Percentiles rank a stretch among this genome's conserved stretches.
phyloP scores from a whole-genome alignment of 164 flowering plant species.

The Houttuynia cordata region DNA sequence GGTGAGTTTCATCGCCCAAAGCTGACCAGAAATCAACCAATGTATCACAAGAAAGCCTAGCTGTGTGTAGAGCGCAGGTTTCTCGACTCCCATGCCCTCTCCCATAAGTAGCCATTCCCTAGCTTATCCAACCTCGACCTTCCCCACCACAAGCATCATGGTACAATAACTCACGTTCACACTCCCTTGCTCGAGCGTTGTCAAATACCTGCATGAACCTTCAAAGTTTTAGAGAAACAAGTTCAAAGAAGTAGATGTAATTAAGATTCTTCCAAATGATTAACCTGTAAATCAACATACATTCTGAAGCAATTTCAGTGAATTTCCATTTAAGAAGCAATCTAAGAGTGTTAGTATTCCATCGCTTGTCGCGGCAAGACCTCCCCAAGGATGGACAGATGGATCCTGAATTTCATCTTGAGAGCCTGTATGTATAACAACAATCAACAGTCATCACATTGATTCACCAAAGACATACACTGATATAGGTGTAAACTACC shows the following conservation, averaged over 20 bases:
- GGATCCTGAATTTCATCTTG: conserved; percentile 81
- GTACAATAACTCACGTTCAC: conserved; percentile 85
- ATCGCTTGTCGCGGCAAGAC: conserved; percentile 71
- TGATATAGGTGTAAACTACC: conserved; percentile 21
- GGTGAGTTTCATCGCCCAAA: conserved; percentile 83
- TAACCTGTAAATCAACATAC: conserved; percentile 23
- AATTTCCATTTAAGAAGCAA: conserved; percentile 61
- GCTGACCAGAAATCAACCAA: conserved; percentile 98
- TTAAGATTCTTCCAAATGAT: background rate
- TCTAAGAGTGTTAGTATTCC: conserved; percentile 80
- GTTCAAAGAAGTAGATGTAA: background rate
- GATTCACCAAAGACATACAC: conserved; percentile 21
- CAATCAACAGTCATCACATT: conserved; percentile 18
- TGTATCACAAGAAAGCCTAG: conserved; percentile 87
- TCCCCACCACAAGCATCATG: conserved; percentile 99
- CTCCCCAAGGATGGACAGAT: conserved; percentile 96
- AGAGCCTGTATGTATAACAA: conserved; percentile 11
- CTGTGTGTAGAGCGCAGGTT: conserved; percentile 94
- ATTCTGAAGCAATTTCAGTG: conserved; percentile 79
- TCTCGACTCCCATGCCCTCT: conserved; percentile 94
- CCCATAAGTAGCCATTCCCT: conserved; percentile 73
- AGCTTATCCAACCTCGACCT: conserved; percentile 98
- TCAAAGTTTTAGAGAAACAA: conserved; percentile 4
- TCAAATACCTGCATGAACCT: conserved; percentile 65
- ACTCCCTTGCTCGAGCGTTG: conserved; percentile 86